Percentiles rank a stretch among this genome's conserved stretches.
These are phyloP conservation scores for Cladophialophora bantiana DNA, from an alignment of 2,329 filamentous ascomycete species.

Conservation along the genomic window DNA sequence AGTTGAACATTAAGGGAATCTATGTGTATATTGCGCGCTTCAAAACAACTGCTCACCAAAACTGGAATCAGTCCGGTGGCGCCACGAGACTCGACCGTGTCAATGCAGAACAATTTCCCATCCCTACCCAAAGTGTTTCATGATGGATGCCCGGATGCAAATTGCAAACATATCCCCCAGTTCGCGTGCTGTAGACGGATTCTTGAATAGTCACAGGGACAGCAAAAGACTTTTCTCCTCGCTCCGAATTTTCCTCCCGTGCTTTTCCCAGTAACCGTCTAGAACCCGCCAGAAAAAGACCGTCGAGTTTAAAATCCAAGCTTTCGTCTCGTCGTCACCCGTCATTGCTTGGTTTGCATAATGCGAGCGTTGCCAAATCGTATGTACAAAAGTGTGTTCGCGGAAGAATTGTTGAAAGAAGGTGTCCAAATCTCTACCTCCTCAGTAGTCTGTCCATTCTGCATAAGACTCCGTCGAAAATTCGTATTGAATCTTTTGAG, in stretches of 20 bases:
- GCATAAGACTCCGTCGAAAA: neutral
- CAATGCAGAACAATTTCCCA: neutral
- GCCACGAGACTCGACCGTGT: neutral
- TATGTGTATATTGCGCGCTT: neutral
- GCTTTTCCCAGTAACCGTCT: conserved; percentile 1
- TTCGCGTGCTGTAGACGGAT: neutral
- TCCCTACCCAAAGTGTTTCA: neutral
- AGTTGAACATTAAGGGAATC: neutral
- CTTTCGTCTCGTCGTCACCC: neutral
- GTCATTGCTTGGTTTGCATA: neutral
- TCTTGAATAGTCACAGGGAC: neutral
- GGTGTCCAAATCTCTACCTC: neutral
- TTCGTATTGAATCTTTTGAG: neutral
- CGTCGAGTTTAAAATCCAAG: neutral
- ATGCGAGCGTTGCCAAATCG: neutral
- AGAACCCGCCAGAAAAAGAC: neutral
- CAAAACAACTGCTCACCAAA: neutral
- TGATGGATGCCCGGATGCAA: neutral
- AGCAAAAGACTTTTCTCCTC: neutral
- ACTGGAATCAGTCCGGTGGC: neutral
- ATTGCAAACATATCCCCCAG: neutral
- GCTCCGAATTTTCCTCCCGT: neutral
- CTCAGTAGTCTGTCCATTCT: conserved; percentile 16
- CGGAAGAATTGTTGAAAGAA: neutral
- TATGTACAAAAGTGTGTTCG: neutral